Percentiles rank a stretch among this genome's conserved stretches.
These are phyloP conservation scores for Coemansia sp. DNA, from an alignment of 192 early-diverging fungal genomes.

Conservation along the genomic window DNA sequence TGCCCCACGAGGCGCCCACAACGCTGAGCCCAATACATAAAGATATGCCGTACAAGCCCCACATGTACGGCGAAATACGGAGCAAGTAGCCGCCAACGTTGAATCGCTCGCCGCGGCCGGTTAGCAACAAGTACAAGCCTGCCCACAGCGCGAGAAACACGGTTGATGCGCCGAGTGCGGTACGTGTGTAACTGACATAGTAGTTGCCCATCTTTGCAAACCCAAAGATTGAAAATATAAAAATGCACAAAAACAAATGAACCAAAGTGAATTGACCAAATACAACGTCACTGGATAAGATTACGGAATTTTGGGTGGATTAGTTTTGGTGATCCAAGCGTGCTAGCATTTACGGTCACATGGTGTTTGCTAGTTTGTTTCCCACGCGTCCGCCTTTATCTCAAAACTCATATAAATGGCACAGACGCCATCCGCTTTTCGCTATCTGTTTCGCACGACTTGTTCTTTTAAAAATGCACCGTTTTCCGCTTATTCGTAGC, in stretches of 20 bases:
- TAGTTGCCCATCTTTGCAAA: neutral
- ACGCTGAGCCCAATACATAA: conserved; percentile 88
- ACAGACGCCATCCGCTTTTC: no score
- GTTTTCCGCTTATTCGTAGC: no score
- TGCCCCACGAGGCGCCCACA: conserved; percentile 95
- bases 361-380: no score
- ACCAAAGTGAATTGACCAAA: neutral
- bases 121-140: conserved; percentile 79
- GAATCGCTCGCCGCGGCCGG: conserved; percentile 84
- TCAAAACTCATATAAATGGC: no score
- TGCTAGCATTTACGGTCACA: no score
- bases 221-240: neutral
- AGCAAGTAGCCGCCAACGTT: conserved; percentile 79
- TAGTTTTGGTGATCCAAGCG: no score
- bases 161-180: conserved; percentile 8
- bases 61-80: conserved; percentile 81
- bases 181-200: conserved; percentile 28
- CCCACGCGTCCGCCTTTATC: no score
- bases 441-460: no score
- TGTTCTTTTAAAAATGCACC: no score
- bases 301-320: neutral
- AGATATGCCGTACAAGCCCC: conserved; percentile 79
- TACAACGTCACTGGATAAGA: neutral
- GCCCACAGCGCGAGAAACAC: conserved; percentile 34
- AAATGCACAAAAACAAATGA: neutral